Base-by-base conservation (phyloP, 2,329 filamentous ascomycete genomes). In the Phyllosticta paracitricarpa region DNA sequence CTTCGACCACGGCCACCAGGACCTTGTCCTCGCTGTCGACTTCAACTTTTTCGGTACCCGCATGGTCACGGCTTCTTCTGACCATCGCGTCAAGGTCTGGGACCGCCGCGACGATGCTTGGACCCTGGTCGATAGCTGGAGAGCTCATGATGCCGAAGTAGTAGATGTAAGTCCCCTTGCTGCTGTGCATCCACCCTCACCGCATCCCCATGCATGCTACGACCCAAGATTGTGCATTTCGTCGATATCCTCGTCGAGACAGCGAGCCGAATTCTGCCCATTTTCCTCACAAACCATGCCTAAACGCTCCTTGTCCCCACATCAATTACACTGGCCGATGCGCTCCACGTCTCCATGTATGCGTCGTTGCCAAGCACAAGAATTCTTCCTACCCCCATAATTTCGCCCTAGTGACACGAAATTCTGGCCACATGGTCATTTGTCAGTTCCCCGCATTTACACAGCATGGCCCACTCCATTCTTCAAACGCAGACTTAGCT, bases 41-140 rank as follows among this genome's bases (percentile, higher is more conserved):
- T 96, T 95, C 81, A 97, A 97, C 75, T 87, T 86, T 66, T 96
- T 96, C 73, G 93, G 92, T 67, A 92, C 91, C 68, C 89, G 92
- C 67, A 92, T 93, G 79, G 89, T 92, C 52, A 94, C 91, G 2
- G 91, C 91, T 35, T 94, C 91, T 19, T 89, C 93, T 19, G 93
- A 97, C 73, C 93, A 96, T 73, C 90, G 89, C 72, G 88, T 97
- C 69, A 91, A 92, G 71, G 89, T 97, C 64, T 97, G 93, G 82
- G 90, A 93, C 74, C 83, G 87, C 56, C 88, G 94, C 70, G 86
- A 82, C 62, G 80, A 86, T 66, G 85, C 85, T 52, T 96, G 91
- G 90, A 82, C 84, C 58, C 77, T 94, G 48, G 89, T 86, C 71
- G 93, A 97, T 76, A 91, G 85, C 61, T 97, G 92, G 91, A 85